Evolutionary conservation across 768 basidiomycete species (phyloP).

Genomic region (Boletus pseudo-olivaceus): DNA sequence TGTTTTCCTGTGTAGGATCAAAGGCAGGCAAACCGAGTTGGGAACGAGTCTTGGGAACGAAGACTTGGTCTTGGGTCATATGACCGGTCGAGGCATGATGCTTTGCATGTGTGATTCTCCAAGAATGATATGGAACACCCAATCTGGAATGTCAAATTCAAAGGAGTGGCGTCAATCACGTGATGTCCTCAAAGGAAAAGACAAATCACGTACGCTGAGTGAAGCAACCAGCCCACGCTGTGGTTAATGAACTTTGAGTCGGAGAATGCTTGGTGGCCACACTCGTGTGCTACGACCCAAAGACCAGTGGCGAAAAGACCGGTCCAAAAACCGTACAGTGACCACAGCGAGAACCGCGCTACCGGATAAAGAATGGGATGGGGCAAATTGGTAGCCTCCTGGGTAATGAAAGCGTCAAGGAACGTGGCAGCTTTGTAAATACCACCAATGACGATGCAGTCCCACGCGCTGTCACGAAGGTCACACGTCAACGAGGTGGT

Average conservation of each 20-base stretch:
- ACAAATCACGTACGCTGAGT: conserved; percentile 65
- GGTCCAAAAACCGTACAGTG: conserved; percentile 73
- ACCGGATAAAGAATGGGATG: conserved; percentile 59
- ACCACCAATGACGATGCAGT: conserved; percentile 62
- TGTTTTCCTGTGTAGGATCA: conserved; percentile 64
- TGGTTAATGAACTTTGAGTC: conserved; percentile 91
- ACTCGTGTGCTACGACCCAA: conserved; percentile 94
- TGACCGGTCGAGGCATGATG: conserved; percentile 95
- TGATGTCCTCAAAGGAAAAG: conserved; percentile 9
- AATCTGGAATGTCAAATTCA: conserved; percentile 47
- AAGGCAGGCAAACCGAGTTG: conserved; percentile 61
- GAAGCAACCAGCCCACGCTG: conserved; percentile 86
- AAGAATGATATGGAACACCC: conserved; percentile 95
- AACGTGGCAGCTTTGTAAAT: conserved; percentile 66
- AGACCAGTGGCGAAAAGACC: conserved; percentile 90
- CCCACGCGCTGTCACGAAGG: conserved; percentile 55
- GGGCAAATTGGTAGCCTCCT: conserved; percentile 51
- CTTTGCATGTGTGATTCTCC: conserved; percentile 91
- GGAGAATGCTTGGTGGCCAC: conserved; percentile 95
- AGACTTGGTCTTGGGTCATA: conserved; percentile 94
- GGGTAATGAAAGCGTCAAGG: conserved; percentile 61
- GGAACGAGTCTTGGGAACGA: conserved; percentile 87
- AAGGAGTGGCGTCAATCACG: conserved; percentile 16
- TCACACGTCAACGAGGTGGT: conserved; percentile 10
- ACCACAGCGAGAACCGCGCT: conserved; percentile 68